Evolutionary conservation across 2,329 filamentous ascomycete genomes (phyloP), one percentile per base, ranked within the genome.

Genomic region (Alternaria gansuensis): DNA sequence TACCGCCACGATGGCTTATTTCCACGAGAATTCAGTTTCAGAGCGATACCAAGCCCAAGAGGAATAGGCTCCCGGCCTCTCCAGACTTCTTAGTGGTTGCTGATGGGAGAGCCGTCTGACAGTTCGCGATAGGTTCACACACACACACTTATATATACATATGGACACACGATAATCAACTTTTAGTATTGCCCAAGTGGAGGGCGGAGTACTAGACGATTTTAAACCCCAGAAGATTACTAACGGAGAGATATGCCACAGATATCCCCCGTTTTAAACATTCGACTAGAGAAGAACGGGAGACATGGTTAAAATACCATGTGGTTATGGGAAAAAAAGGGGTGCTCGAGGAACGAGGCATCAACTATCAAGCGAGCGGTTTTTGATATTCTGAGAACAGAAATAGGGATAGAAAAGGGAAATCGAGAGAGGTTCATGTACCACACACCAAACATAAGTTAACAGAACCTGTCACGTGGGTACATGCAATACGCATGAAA

Each of bases 171-270:
- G 1, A 34, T n/a, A 21, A 46, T n/a, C 6, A 33, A 23, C 3
- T 34, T 34, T 24, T 24, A 29, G 4, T 3, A n/a, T 24, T 7
- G 1, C 1, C 5, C 21, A 2, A 14, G 29, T 9, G 4, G 29
- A 31, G 2, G 2, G 17, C 17, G 9, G 31, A 9, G 13, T 11
- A 9, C 5, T 2, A n/a, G 28, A 8, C 5, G 24, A 29, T 7
- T 2, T 10, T 13, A 1, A 21, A 5, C 2, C 17, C 17, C n/a
- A 1, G 14, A 3, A 7, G 0, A 4, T 24, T 31, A 4, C 17
- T 17, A 6, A 36, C 1, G 5, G 17, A 3, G n/a, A 36, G 6
- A 8, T n/a, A 14, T 4, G n/a, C 34, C 34, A 17, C 14, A 17
- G 6, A 17, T 8, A 11, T 6, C 17, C 3, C 34, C 7, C 14